Percentiles rank a stretch among this genome's conserved stretches.
phyloP scores from a whole-genome alignment of 768 basidiomycete species.

The Mycena polygramma region DNA sequence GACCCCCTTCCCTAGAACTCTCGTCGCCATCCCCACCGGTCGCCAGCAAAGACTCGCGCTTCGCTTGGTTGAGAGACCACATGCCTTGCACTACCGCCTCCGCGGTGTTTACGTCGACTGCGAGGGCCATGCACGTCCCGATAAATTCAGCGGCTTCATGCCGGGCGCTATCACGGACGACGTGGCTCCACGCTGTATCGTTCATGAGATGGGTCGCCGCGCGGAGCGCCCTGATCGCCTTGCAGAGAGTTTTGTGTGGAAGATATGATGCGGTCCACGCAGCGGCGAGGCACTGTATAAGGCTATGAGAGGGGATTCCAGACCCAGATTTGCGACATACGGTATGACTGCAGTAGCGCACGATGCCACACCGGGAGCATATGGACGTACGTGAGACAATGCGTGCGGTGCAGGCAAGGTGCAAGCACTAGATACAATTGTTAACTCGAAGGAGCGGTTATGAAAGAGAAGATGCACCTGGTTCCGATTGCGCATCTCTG shows the following conservation, averaged over 20 bases:
- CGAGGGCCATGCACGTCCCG: conserved; percentile 1
- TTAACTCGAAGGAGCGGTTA: conserved; percentile 1
- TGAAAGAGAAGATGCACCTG: conserved; percentile 17
- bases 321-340: conserved; percentile 1
- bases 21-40: conserved; percentile 11
- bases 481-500: conserved; percentile 25
- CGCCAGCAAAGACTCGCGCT: conserved; percentile 16
- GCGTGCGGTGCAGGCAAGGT: conserved; percentile 13
- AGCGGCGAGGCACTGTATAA: conserved; percentile 14
- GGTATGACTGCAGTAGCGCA: conserved; percentile 20
- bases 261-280: conserved; percentile 21
- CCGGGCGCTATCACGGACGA: conserved; percentile 15
- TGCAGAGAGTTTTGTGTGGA: conserved; percentile 25
- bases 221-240: conserved; percentile 20
- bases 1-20: conserved; percentile 9
- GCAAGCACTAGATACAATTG: conserved; percentile 6
- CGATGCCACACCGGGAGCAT: conserved; percentile 20
- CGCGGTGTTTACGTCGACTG: conserved; percentile 5
- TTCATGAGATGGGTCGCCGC: conserved; percentile 7
- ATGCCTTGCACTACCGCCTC: conserved; percentile 15
- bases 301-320: conserved; percentile 13
- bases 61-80: conserved; percentile 20
- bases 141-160: conserved; percentile 5
- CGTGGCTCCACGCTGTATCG: conserved; percentile 21
- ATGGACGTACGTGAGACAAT: conserved; percentile 14